Evolutionary conservation across 352 stramenopile species (phyloP).

Genomic region (Phytopythium mirpurense): DNA sequence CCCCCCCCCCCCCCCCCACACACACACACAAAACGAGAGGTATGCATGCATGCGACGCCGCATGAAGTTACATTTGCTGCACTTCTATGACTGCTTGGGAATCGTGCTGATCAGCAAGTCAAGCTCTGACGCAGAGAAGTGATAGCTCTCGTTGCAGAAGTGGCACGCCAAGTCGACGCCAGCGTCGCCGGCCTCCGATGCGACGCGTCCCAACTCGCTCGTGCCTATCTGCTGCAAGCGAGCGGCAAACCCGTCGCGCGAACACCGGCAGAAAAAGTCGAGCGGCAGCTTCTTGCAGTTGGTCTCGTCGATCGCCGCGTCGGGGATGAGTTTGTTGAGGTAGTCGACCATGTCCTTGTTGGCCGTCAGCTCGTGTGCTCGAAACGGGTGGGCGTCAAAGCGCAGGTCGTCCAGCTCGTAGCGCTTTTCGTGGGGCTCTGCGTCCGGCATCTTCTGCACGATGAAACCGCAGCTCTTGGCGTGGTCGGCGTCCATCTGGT

Average conservation of each 20-base stretch:
- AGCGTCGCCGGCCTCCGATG: slow-evolving; percentile 36
- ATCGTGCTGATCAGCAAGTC: slow-evolving; percentile 26
- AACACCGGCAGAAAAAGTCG: slow-evolving; percentile 84
- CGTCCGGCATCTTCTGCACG: slow-evolving; percentile 77
- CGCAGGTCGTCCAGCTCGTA: slow-evolving; percentile 67
- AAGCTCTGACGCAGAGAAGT: slow-evolving; percentile 53
- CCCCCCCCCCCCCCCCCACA: no score
- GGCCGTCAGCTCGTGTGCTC: slow-evolving; percentile 38
- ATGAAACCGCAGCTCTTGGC: slow-evolving; percentile 68
- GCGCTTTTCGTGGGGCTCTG: slow-evolving; percentile 36
- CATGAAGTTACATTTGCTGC: neutral
- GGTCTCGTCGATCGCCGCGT: slow-evolving; percentile 51
- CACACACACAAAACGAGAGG: no score
- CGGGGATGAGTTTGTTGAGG: slow-evolving; percentile 69
- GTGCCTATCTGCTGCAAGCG: slow-evolving; percentile 47
- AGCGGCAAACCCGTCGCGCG: slow-evolving; percentile 54
- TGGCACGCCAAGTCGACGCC: slow-evolving; percentile 75
- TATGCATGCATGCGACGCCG: slow-evolving; percentile 1
- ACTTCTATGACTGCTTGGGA: slow-evolving; percentile 13
- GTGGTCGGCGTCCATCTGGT: slow-evolving; percentile 29
- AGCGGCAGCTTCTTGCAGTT: slow-evolving; percentile 57
- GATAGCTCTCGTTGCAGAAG: slow-evolving; percentile 82
- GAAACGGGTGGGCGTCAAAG: slow-evolving; percentile 47
- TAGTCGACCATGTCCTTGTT: slow-evolving; percentile 62
- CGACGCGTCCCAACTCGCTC: slow-evolving; percentile 43